Evolutionary conservation across 306 rosid species (phyloP), one percentile per base, ranked within the genome.

Genomic region (Ochetophila trinervis): DNA sequence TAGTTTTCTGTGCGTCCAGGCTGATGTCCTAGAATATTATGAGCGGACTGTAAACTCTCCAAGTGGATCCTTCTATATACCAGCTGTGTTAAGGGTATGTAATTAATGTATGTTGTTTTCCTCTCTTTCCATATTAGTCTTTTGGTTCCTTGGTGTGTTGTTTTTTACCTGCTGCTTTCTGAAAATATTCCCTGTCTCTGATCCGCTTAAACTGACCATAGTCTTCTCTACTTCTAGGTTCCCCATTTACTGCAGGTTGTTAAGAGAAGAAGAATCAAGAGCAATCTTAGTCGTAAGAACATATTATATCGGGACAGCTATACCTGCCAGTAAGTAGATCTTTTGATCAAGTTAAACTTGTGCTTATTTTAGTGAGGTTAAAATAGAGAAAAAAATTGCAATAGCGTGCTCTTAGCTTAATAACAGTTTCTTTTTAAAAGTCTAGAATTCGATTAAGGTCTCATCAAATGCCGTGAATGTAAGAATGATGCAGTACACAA

Each of bases 21-120:
- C 95, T 13, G 96, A 89, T 70, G 96, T 92, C 8, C 90, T 92
- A 57, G 98, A 92, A 80, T 92, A 92, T 75, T 92, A 92, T 80
- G 89, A 84, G 55, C 92, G 85, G 83, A 89, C 98, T 15, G 96
- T 92, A 65, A 92, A 81, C 70, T 92, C 96, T 45, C 89, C 96
- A 8, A 77, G 69, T 62, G 98, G 98, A 74, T 87, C 96, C 65
- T 92, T 76, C 85, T 87, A 89, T 71, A 92, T 92, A 58, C 98
- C 98, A 34, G 98, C 96, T 76, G 98, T 92, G 37, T 81, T 89
- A 74, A 77, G 96, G 92, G 98, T 92, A 82, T 57, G 82, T 56
- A 49, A 35, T n/a, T 6, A 5, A 13, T 35, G 17, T 34, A 9
- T 17, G 3, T 49, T 2, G 23, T 11, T 19, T 44, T 24, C 18